Percentiles rank a stretch among this genome's conserved stretches.
Evolutionary conservation across 208 protist genomes (phyloP).

Genomic region (Kentomonas sorsogonicus): DNA sequence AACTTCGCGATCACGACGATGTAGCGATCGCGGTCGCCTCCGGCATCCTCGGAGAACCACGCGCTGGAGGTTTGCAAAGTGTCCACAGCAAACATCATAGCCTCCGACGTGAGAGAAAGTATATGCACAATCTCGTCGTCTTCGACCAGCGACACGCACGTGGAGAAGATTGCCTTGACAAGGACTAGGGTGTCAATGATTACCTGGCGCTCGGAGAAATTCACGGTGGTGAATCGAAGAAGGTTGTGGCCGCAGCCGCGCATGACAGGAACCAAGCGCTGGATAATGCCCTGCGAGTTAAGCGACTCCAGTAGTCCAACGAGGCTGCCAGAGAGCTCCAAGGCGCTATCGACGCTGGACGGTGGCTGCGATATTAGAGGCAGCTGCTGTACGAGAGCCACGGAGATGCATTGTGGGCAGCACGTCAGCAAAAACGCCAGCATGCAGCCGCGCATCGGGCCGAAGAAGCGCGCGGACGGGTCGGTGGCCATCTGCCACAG

Average conservation of each 20-base stretch:
- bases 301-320: slow-evolving; percentile 48
- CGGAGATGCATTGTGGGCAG: slow-evolving; percentile 11
- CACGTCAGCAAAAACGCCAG: slow-evolving; percentile 42
- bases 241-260: slow-evolving; percentile 18
- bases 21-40: slow-evolving; percentile 45
- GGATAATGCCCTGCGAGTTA: slow-evolving; percentile 32
- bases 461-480: slow-evolving; percentile 16
- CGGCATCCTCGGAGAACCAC: slow-evolving; percentile 34
- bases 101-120: slow-evolving; percentile 27
- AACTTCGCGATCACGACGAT: slow-evolving; percentile 39
- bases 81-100: slow-evolving; percentile 15
- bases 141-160: slow-evolving; percentile 34
- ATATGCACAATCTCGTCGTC: slow-evolving; percentile 26
- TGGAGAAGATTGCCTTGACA: slow-evolving; percentile 39
- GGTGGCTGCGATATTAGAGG: background rate
- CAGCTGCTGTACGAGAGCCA: background rate
- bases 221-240: slow-evolving; percentile 14
- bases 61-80: slow-evolving; percentile 15
- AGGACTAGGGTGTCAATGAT: slow-evolving; percentile 32
- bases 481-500: too few relatives aligned
- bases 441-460: slow-evolving; percentile 34
- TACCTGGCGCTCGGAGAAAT: slow-evolving; percentile 35
- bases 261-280: slow-evolving; percentile 24
- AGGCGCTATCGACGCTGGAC: too few relatives aligned
- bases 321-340: slow-evolving; percentile 6